A percentile compares a stretch with the other conserved stretches of the same genome.
Evolutionary conservation across 768 basidiomycete species (phyloP).

Genomic region (Mycena alexandri): DNA sequence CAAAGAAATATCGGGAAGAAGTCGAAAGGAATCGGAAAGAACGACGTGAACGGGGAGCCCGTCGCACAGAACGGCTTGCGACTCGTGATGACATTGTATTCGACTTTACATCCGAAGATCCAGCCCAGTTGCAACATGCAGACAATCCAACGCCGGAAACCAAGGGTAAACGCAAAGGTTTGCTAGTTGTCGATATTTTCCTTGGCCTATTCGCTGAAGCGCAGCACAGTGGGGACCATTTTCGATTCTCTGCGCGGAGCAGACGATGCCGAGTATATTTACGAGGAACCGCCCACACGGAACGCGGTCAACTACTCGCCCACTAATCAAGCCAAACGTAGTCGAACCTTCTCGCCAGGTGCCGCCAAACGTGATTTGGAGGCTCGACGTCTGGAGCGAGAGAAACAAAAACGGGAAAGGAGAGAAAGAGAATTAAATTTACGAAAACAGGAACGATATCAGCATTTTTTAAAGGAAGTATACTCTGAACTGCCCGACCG

Average conservation of each 20-base stretch:
- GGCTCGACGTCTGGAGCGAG: slow-evolving; percentile 53
- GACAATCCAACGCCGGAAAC: slow-evolving; percentile 44
- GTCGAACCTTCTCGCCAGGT: slow-evolving; percentile 62
- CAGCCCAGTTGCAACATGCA: slow-evolving; percentile 35
- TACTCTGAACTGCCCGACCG: slow-evolving; percentile 51
- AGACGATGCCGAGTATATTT: slow-evolving; percentile 49
- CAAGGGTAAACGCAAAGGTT: slow-evolving; percentile 64
- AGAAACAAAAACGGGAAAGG: slow-evolving; percentile 57
- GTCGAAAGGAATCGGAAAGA: slow-evolving; percentile 50
- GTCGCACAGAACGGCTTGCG: slow-evolving; percentile 43
- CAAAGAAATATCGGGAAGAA: slow-evolving; percentile 48
- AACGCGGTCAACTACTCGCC: slow-evolving; percentile 49
- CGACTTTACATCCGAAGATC: slow-evolving; percentile 36
- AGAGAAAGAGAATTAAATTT: slow-evolving; percentile 53
- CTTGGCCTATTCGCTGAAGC: too few relatives aligned
- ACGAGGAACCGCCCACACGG: slow-evolving; percentile 49
- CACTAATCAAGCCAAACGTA: slow-evolving; percentile 59
- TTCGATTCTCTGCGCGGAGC: slow-evolving; percentile 51
- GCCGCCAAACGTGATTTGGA: slow-evolving; percentile 53
- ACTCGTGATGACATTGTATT: slow-evolving; percentile 33
- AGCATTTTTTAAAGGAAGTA: slow-evolving; percentile 56
- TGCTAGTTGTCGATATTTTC: neutral
- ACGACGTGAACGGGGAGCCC: slow-evolving; percentile 47
- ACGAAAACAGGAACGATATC: slow-evolving; percentile 53
- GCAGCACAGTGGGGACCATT: slow-evolving; percentile 47